These are phyloP conservation scores for Nicotiana paniculata DNA, from an alignment of 257 asterid species.

Conservation along the genomic window DNA sequence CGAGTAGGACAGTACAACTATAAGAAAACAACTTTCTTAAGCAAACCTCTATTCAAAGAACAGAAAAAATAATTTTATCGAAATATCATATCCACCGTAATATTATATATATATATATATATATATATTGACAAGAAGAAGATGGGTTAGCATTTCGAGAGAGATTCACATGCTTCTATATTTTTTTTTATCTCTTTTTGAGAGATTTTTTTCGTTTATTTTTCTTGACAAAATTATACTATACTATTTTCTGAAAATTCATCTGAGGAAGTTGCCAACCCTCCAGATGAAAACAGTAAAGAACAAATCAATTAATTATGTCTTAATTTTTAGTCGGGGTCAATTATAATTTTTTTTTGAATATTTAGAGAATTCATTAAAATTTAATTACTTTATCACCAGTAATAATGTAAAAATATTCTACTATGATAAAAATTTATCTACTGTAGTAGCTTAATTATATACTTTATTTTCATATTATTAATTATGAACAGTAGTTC, in stretches of 20 bases:
- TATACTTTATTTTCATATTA: neutral
- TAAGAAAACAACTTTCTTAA: too few species aligned
- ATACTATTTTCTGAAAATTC: slow-evolving; percentile 5
- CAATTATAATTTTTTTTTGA: neutral
- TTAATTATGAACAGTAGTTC: neutral
- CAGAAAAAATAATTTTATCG: too few species aligned
- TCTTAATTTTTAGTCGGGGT: neutral
- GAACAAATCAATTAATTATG: neutral
- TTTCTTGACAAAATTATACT: neutral
- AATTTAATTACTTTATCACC: neutral
- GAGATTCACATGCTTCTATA: neutral
- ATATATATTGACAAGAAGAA: neutral
- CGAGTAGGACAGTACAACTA: too few species aligned
- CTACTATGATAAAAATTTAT: too few species aligned
- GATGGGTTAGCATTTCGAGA: neutral
- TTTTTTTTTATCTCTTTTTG: neutral
- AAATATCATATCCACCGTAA: too few species aligned
- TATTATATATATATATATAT: too few species aligned
- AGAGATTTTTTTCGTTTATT: neutral
- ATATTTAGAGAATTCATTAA: neutral
- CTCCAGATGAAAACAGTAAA: neutral
- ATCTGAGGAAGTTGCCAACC: neutral
- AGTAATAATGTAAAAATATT: too few species aligned
- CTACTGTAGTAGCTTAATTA: too few species aligned
- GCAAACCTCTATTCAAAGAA: too few species aligned